Evolutionary conservation across 78 protist species (phyloP), one percentile per base, ranked within the genome.

Genomic region (Protostelium mycophagum): DNA sequence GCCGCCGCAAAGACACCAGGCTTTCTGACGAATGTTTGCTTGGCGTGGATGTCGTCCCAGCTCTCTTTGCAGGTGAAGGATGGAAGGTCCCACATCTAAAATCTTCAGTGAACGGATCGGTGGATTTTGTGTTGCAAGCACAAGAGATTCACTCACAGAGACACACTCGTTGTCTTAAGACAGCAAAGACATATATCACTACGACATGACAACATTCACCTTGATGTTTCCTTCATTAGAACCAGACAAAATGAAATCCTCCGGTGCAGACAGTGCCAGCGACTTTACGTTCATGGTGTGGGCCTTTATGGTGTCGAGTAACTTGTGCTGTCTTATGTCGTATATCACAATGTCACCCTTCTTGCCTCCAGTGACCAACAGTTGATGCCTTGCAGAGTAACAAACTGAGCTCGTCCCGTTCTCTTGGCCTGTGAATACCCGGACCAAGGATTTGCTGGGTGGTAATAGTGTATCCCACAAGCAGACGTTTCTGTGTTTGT

Each of bases 11-110:
- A 91, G 9, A 91, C 94, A 51, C 94, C 90, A 0, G 94, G 86
- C 85, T 91, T 91, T 28, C 94, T 36, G 28, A 91, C 94, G 85
- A 91, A 91, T 0, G 94, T 91, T 51, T 91, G 94, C 83, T 91
- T 91, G 63, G 86, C 89, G 39, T 91, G 94, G 28, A 87, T 34
- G 87, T 91, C 94, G 5, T 91, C 94, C 83, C 89, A 87, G 28
- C 92, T 91, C 36, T 83, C 38, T 0, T 86, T 31, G 87, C 85
- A 85, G 16, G 91, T 88, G 86, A 91, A 37, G 23, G 94, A 91
- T 23, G 94, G 94, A 35, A 91, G 35, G 38, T 91, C 89, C 94
- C 94, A 91, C 28, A 88, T 0, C n/a, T n/a, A n/a, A n/a, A n/a
- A n/a, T n/a, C n/a, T n/a, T n/a, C n/a, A n/a, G n/a, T n/a, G n/a